Evolutionary conservation across 371 early-diverging fungal genomes (phyloP), one percentile per base, ranked within the genome.

Genomic region (Blakeslea trispora): DNA sequence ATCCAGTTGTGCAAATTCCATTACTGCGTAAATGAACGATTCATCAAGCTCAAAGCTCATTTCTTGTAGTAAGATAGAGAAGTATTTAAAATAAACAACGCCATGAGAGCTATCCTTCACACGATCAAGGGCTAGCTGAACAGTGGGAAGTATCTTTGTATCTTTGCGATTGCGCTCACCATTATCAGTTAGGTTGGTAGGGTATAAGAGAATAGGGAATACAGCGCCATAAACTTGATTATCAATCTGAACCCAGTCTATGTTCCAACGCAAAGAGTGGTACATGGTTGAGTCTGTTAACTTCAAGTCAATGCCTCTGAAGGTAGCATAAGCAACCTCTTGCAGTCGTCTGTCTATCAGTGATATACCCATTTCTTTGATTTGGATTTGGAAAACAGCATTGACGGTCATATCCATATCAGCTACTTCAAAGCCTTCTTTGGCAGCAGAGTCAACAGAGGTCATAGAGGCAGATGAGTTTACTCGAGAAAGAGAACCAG

Each of bases 241-340:
- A 68, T 98, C 98, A 49, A 97, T 84, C 82, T 92, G 96, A 9
- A 97, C 65, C 98, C 96, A 98, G 45, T 90, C 87, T 23, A 94
- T 83, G 31, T 80, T 65, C 72, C 93, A 81, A 35, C 81, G 83
- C 22, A 91, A 53, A 1, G 90, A 87, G 66, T 90, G 88, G 55
- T 88, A 87, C 50, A 86, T 75, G 9, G 83, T 82, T 0, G 91
- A 88, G 52, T 96, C 96, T 0, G 82, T 85, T 53, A 83, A 85
- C 10, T 77, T 82, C 40, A 96, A 66, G 59, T 83, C 82, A 13
- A 96, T 66, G 0, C 91, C 89, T 14, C 86, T 79, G 42, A 92
- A 69, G 1, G 94, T 88, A 0, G 85, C 72, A 69, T 95, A 97
- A 5, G 90, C 71, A n/a, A 97, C 64, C 75, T 98, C 98, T 72